Conservation (phyloP, 805 yeast species). For the Ogataea polymorpha region DNA sequence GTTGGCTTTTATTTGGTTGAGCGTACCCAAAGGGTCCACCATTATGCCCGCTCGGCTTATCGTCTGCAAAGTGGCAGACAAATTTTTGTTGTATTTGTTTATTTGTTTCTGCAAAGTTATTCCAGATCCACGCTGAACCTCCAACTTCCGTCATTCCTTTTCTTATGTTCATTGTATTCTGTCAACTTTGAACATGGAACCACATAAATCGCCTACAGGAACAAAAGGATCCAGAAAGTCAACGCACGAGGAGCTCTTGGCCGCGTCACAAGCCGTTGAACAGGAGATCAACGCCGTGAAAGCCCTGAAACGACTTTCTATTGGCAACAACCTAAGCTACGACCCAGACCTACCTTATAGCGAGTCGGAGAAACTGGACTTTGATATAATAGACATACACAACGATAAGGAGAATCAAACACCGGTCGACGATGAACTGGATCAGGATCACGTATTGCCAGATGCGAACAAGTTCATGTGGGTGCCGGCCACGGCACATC, state of each 20-base stretch:
- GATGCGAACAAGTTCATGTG: slow-evolving; percentile 61
- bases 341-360: slow-evolving; percentile 68
- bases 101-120: slow-evolving; percentile 10
- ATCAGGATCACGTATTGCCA: slow-evolving; percentile 20
- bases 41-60: slow-evolving; percentile 1
- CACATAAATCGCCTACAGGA: slow-evolving; percentile 3
- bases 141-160: slow-evolving; percentile 11
- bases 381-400: slow-evolving; percentile 18
- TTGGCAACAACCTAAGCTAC: slow-evolving; percentile 55
- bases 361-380: slow-evolving; percentile 25
- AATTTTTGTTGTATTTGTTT: slow-evolving; percentile 6
- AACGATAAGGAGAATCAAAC: slow-evolving; percentile 8
- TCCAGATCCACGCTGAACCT: slow-evolving; percentile 6
- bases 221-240: slow-evolving; percentile 23
- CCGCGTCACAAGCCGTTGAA: slow-evolving; percentile 76
- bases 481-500: slow-evolving; percentile 96
- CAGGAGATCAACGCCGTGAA: slow-evolving; percentile 71
- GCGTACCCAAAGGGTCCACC: too few relatives aligned
- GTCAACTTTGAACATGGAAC: slow-evolving; percentile 2
- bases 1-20: neutral
- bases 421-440: slow-evolving; percentile 11
- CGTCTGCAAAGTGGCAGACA: slow-evolving; percentile 8
- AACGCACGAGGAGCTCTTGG: slow-evolving; percentile 38
- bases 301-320: slow-evolving; percentile 68
- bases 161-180: slow-evolving; percentile 9